Base-by-base conservation (phyloP, 108 stramenopile genomes). In the Skeletonema grethae region DNA sequence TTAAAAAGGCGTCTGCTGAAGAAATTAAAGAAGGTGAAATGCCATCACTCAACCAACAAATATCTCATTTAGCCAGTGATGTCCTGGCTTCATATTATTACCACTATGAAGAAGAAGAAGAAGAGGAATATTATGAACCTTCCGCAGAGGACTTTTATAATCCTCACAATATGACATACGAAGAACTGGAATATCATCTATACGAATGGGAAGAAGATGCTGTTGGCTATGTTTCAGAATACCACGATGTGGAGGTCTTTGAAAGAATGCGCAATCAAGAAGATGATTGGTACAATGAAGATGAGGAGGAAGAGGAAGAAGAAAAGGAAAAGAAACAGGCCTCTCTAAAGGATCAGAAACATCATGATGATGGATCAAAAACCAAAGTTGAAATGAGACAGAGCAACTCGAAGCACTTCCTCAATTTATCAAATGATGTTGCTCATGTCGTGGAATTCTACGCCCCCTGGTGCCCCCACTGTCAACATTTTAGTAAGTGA, bases 401-500 rank as follows among this genome's bases (percentile, higher is more conserved):
- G 55, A 30, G 20, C 15, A 57, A 57, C 22, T 38, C 67, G 7
- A 59, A 30, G 20, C 57, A 57, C 25, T 69, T 59, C 30, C 39
- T 69, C 53, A 69, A 69, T 12, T 69, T 69, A 41, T 39, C 67
- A 38, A 39, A 35, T 39, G 67, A 69, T 58, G 57, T 30, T 69
- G 57, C 57, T 22, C 67, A 69, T 45, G 57, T 69, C 0, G 67
- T 69, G 13, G 67, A 79, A 25, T 83, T 83, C 61, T 83, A 83
- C 58, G 38, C 41, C 3, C 77, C 82, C 0, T 83, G 82, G 82
- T 74, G 48, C 20, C 61, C 61, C 3, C 81, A 82, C 25, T 82
- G 81, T 60, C 75, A 61, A 24, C 35, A 78, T 53, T 73, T 50
- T 72, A 79, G 36, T 38, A 38, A 38, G 36, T 38, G 36, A 38